Evolutionary conservation across 1,284 basidiomycete genomes (phyloP).

Genomic region (Cryptococcus jaspeensis): DNA sequence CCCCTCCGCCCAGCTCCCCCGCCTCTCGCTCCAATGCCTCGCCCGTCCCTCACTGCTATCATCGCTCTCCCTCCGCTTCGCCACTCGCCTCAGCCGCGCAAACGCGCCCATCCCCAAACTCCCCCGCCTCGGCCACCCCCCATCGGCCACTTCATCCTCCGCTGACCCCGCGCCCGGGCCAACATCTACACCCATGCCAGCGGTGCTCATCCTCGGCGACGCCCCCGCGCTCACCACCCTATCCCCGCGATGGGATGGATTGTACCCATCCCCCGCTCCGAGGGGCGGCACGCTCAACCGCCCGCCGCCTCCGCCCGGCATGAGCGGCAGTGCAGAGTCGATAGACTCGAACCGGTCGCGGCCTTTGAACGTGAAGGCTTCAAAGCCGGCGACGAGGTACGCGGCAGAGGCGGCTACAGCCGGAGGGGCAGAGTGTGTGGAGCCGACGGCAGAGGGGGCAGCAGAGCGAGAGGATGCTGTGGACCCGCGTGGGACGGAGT

Average conservation of each 20-base stretch:
- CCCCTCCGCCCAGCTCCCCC: constrained; percentile 23
- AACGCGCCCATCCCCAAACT: constrained; percentile 20
- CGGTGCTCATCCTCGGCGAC: neutral
- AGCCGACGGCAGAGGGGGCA: neutral
- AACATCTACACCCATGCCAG: neutral
- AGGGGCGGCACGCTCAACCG: constrained; percentile 9
- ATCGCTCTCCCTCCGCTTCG: neutral
- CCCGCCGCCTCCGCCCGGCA: constrained; percentile 13
- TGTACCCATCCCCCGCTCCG: constrained; percentile 12
- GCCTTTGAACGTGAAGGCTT: constrained; percentile 4
- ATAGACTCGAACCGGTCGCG: constrained; percentile 25
- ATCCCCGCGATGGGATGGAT: neutral
- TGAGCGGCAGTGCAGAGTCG: constrained; percentile 23
- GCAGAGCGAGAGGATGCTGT: neutral
- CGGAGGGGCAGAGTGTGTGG: constrained; percentile 2
- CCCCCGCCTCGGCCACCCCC: constrained; percentile 8
- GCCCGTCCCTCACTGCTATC: neutral
- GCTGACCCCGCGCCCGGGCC: constrained; percentile 3
- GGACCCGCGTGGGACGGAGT: neutral
- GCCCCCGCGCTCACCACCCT: neutral
- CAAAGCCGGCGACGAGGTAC: constrained; percentile 6
- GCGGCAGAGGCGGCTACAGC: constrained; percentile 11
- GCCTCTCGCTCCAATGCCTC: constrained; percentile 16
- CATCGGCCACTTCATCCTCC: neutral
- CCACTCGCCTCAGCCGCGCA: constrained; percentile 3